phyloP scores from a whole-genome alignment of 225 moss, liverwort and hornwort species.

The Antitrichia curtipendula region DNA sequence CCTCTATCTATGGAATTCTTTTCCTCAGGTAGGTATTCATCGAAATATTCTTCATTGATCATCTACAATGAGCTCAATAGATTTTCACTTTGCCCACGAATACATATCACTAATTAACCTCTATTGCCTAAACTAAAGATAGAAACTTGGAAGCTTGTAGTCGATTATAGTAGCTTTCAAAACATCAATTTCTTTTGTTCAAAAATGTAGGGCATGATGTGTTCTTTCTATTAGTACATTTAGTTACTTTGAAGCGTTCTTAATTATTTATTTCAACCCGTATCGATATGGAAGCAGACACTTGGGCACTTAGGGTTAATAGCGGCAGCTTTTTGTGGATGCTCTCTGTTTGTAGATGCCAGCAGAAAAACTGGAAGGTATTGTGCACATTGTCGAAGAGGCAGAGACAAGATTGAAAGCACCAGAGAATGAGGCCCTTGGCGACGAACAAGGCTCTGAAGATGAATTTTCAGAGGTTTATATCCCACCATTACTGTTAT shows the following conservation, averaged over 20 bases:
- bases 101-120: background rate
- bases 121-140: background rate
- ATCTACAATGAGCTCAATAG: background rate
- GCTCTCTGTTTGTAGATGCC: conserved; percentile 53
- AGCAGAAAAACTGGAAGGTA: conserved; percentile 47
- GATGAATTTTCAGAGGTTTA: conserved; percentile 18
- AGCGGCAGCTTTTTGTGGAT: background rate
- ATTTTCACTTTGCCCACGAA: background rate
- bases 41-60: background rate
- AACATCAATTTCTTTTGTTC: background rate
- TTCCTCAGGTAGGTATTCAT: conserved; percentile 58
- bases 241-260: background rate
- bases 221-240: background rate
- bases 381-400: conserved; percentile 52
- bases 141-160: background rate
- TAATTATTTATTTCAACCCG: background rate
- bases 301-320: background rate
- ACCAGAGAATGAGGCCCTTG: background rate
- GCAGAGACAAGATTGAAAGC: conserved; percentile 27
- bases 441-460: background rate
- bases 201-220: background rate
- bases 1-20: conserved; percentile 92
- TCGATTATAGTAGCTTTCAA: background rate
- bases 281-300: background rate
- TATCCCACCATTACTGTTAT: background rate